These are phyloP conservation scores for Hygrocybe punicea DNA, from an alignment of 768 basidiomycete species.

Conservation along the genomic window DNA sequence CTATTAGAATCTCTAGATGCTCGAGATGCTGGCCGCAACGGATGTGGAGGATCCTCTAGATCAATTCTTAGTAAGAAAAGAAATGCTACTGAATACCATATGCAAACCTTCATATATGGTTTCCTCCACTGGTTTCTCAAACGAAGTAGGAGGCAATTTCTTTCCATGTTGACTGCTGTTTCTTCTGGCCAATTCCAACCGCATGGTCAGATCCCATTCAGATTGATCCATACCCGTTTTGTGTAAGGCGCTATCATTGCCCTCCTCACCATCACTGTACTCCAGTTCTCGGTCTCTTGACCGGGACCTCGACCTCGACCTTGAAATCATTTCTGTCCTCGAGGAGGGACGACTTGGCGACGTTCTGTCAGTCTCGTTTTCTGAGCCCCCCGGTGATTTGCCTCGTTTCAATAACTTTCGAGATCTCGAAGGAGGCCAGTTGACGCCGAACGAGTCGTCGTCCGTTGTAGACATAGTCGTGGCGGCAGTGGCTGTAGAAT, in stretches of 20 bases:
- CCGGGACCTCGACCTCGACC: slow-evolving; percentile 39
- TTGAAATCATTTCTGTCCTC: slow-evolving; percentile 30
- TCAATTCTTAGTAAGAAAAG: slow-evolving; percentile 4
- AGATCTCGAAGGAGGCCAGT: slow-evolving; percentile 45
- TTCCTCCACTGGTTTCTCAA: slow-evolving; percentile 52
- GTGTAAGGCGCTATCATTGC: slow-evolving; percentile 37
- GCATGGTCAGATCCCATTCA: slow-evolving; percentile 72
- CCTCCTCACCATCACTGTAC: slow-evolving; percentile 48
- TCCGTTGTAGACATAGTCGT: slow-evolving; percentile 62
- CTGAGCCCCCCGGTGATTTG: slow-evolving; percentile 43
- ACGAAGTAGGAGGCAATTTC: slow-evolving; percentile 33
- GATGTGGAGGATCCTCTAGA: slow-evolving; percentile 58
- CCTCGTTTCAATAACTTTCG: slow-evolving; percentile 43
- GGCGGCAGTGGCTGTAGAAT: slow-evolving; percentile 60
- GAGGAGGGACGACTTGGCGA: slow-evolving; percentile 43
- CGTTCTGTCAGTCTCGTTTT: slow-evolving; percentile 46
- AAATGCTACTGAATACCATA: slow-evolving; percentile 6
- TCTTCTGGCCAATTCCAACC: slow-evolving; percentile 75
- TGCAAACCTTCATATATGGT: slow-evolving; percentile 76
- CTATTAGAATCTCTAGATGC: slow-evolving; percentile 44
- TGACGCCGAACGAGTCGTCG: slow-evolving; percentile 52
- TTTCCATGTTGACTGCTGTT: slow-evolving; percentile 77
- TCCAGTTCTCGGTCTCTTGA: slow-evolving; percentile 41
- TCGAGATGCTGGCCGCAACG: slow-evolving; percentile 54
- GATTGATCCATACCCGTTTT: slow-evolving; percentile 54